Conservation (phyloP, 108 stramenopile genomes). For the Cyclotella choctawhatcheeana region DNA sequence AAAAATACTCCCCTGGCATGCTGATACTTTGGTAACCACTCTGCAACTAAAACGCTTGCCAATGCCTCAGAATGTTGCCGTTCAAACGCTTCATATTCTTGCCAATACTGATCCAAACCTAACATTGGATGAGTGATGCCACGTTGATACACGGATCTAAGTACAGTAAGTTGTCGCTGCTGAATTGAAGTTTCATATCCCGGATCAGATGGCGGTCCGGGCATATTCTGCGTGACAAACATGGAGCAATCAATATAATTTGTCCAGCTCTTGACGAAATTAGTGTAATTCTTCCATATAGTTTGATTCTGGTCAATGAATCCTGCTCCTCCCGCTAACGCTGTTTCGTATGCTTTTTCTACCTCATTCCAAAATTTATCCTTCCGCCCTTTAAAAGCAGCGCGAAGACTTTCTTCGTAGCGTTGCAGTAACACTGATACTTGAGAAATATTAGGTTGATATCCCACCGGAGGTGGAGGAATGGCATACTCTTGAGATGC, state of each 20-base stretch:
- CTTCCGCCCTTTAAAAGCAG: conserved; percentile 35
- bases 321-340: conserved; percentile 62
- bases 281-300: conserved; percentile 76
- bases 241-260: conserved; percentile 10
- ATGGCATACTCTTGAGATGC: conserved; percentile 14
- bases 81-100: conserved; percentile 88
- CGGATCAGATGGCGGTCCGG: conserved; percentile 46
- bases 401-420: conserved; percentile 36
- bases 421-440: conserved; percentile 38
- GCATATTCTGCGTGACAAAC: background rate
- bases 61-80: conserved; percentile 74
- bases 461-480: conserved; percentile 41
- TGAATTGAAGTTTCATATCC: conserved; percentile 41
- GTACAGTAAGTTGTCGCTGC: conserved; percentile 68
- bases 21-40: conserved; percentile 82
- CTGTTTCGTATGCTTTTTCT: conserved; percentile 73
- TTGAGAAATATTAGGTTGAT: conserved; percentile 23
- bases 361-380: conserved; percentile 52
- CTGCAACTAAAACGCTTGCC: conserved; percentile 74
- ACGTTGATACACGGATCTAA: conserved; percentile 81
- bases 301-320: conserved; percentile 73
- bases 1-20: conserved; percentile 87
- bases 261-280: conserved; percentile 68
- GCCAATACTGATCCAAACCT: conserved; percentile 85
- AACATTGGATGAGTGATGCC: conserved; percentile 82